These are phyloP conservation scores for Laetiporus sulphureus DNA, from an alignment of 1,284 basidiomycete species.

Conservation along the genomic window DNA sequence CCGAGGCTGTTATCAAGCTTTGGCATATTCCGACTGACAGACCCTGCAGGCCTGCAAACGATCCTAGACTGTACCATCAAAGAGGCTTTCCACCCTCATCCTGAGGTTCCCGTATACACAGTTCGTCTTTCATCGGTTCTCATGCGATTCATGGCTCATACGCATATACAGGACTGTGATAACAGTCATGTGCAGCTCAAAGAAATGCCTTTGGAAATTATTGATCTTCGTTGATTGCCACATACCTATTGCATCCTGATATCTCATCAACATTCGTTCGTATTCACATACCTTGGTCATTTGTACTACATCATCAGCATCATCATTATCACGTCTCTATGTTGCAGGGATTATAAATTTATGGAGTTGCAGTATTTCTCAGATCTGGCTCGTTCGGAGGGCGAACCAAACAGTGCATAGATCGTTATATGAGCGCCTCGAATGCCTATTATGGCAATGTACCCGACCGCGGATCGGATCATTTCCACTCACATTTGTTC, in stretches of 20 bases:
- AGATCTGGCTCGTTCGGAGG: too few relatives aligned
- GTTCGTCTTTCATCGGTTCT: conserved; percentile 31
- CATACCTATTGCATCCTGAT: too few relatives aligned
- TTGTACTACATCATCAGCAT: conserved; percentile 5
- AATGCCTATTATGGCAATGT: too few relatives aligned
- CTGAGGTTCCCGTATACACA: conserved; percentile 77
- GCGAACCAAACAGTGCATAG: too few relatives aligned
- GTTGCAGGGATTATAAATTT: not conserved
- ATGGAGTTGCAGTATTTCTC: not conserved
- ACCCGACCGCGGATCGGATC: too few relatives aligned
- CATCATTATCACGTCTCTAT: not conserved
- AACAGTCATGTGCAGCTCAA: conserved; percentile 76
- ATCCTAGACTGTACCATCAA: conserved; percentile 62
- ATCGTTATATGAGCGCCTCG: too few relatives aligned
- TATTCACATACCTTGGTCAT: too few relatives aligned
- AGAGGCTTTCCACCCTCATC: conserved; percentile 81
- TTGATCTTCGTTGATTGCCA: conserved; percentile 7
- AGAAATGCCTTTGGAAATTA: conserved; percentile 34
- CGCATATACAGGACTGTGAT: conserved; percentile 53
- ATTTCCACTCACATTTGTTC: too few relatives aligned
- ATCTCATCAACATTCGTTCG: too few relatives aligned
- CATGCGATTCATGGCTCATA: not conserved
- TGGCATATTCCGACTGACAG: conserved; percentile 83
- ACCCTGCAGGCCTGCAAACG: conserved; percentile 72
- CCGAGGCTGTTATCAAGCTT: conserved; percentile 41